phyloP scores from a whole-genome alignment of 305 asterid genomes.

The Rubia tinctorum region DNA sequence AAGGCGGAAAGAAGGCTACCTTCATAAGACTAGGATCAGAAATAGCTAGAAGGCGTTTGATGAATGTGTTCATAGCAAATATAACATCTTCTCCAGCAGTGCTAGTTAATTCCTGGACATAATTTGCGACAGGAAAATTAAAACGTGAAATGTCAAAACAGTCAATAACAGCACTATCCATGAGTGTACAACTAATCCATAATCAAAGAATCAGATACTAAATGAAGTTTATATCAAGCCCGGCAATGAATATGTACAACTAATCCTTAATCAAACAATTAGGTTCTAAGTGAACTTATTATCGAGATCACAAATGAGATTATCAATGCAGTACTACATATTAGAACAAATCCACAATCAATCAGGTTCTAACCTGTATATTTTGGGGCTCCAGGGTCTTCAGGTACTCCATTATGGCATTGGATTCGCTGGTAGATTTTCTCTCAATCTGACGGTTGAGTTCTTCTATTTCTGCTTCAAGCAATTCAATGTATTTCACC shows the following conservation, averaged over 20 bases:
- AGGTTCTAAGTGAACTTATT: conserved; percentile 15
- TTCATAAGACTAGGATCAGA: conserved; percentile 91
- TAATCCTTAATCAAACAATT: conserved; percentile 1
- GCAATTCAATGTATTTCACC: conserved; percentile 88
- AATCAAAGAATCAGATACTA: conserved; percentile 10
- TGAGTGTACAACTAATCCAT: conserved; percentile 11
- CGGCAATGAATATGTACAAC: conserved; percentile 13
- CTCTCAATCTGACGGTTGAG: conserved; percentile 79
- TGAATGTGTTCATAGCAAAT: conserved; percentile 86
- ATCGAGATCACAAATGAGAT: neutral
- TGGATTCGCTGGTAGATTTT: conserved; percentile 63
- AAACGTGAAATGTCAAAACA: neutral
- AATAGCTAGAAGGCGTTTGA: conserved; percentile 79
- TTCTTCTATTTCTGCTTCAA: conserved; percentile 96
- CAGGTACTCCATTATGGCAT: conserved; percentile 83
- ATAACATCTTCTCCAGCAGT: conserved; percentile 88
- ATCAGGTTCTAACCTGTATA: conserved; percentile 55
- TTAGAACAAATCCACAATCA: conserved; percentile 8
- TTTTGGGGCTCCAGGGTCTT: conserved; percentile 95
- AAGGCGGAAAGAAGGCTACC: conserved; percentile 35
- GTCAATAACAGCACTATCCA: neutral
- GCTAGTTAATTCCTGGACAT: conserved; percentile 75
- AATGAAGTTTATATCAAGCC: conserved; percentile 8
- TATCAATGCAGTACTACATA: neutral
- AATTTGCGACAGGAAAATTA: neutral